Evolutionary conservation across 2,329 filamentous ascomycete species (phyloP).

Genomic region (Cordyceps javanica): DNA sequence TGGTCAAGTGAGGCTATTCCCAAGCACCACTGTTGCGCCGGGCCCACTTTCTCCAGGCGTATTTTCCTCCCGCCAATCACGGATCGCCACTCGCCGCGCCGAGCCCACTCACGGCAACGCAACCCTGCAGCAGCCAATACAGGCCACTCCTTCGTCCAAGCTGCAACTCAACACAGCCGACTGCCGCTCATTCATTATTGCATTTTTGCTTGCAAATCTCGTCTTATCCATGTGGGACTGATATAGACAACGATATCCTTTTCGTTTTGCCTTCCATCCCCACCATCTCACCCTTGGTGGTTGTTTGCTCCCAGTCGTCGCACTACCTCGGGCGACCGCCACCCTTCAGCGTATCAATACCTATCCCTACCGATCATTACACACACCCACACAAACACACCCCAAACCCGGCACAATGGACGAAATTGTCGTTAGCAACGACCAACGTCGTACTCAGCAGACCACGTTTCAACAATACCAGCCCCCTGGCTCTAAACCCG

Average conservation of each 20-base stretch:
- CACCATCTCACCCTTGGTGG: background rate
- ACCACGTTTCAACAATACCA: slow-evolving; percentile 24
- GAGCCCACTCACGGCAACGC: background rate
- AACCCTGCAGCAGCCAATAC: slow-evolving; percentile 7
- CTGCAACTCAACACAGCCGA: background rate
- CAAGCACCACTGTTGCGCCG: slow-evolving; percentile 18
- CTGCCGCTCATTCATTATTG: background rate
- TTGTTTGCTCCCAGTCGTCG: background rate
- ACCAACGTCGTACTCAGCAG: slow-evolving; percentile 24
- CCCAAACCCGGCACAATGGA: slow-evolving; percentile 34
- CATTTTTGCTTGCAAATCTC: background rate
- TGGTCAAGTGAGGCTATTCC: slow-evolving; percentile 36
- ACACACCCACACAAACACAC: slow-evolving; percentile 19
- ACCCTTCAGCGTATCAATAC: slow-evolving; percentile 16
- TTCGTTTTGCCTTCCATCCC: background rate
- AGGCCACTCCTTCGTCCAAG: background rate
- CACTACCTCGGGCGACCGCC: slow-evolving; percentile 5
- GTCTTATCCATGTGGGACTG: background rate
- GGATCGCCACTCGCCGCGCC: slow-evolving; percentile 13
- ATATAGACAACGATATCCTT: background rate
- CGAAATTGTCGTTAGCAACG: slow-evolving; percentile 43
- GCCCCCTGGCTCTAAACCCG: slow-evolving; percentile 22
- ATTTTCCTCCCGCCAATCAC: slow-evolving; percentile 16
- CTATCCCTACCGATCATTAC: background rate
- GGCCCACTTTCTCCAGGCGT: slow-evolving; percentile 16